Percentiles rank a stretch among this genome's conserved stretches.
Conservation (phyloP, 345 rosid species). For the Lepidium sativum region DNA sequence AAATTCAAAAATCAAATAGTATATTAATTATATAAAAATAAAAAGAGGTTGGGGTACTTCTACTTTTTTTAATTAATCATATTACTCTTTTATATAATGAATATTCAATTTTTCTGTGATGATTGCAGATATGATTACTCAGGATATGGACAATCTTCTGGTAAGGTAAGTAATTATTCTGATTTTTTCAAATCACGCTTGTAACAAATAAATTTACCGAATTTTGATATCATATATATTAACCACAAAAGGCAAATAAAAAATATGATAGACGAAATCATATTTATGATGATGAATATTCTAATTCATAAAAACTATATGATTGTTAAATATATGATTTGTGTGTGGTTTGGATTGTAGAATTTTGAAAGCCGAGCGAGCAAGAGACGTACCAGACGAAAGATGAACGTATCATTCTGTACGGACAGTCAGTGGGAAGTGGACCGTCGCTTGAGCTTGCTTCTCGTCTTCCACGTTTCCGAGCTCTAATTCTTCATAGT, state of each 20-base stretch:
- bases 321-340: background rate
- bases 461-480: constrained; percentile 43
- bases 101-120: background rate
- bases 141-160: constrained; percentile 84
- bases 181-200: background rate
- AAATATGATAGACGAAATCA: background rate
- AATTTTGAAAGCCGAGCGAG: constrained; percentile 54
- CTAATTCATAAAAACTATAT: background rate
- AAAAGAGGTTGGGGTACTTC: background rate
- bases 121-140: constrained; percentile 76
- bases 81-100: background rate
- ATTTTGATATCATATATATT: background rate
- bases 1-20: background rate
- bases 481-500: constrained; percentile 81
- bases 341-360: background rate
- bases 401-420: constrained; percentile 67
- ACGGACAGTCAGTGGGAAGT: constrained; percentile 88
- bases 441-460: constrained; percentile 85
- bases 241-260: background rate
- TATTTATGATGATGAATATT: background rate
- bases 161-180: constrained; percentile 51
- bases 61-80: background rate
- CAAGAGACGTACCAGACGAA: constrained; percentile 85
- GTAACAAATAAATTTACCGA: background rate
- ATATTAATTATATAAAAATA: background rate